These are phyloP conservation scores for Phragmites australis DNA, from an alignment of 176 grass and related monocot species.

Conservation along the genomic window DNA sequence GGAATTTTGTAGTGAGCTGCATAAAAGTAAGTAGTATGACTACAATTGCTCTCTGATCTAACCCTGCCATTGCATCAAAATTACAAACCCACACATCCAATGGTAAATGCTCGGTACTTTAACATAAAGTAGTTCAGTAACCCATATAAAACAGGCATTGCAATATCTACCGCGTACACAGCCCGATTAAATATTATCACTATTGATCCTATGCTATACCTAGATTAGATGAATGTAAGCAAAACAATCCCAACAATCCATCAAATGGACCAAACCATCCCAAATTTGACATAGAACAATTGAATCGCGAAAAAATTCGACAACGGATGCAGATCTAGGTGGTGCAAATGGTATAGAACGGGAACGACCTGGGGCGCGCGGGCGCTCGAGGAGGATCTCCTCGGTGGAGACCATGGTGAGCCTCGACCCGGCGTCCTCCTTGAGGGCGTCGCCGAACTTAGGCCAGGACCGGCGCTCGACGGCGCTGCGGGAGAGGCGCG, in stretches of 20 bases:
- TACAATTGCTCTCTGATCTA: background rate
- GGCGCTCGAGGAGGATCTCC: conserved; percentile 83
- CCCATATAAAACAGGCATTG: background rate
- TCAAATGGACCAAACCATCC: background rate
- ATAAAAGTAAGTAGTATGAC: background rate
- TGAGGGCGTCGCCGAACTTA: conserved; percentile 81
- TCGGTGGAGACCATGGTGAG: conserved; percentile 94
- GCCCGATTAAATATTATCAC: background rate
- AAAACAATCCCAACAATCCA: background rate
- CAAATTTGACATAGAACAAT: background rate
- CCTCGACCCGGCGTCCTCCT: conserved; percentile 59
- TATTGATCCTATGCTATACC: too few relatives aligned
- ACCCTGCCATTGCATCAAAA: background rate
- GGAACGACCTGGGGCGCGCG: conserved; percentile 65
- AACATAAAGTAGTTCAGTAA: background rate
- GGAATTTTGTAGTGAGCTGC: background rate
- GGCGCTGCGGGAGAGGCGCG: conserved; percentile 71
- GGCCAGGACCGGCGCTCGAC: conserved; percentile 74
- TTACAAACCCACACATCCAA: too few relatives aligned
- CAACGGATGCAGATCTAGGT: background rate
- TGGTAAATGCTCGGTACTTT: too few relatives aligned
- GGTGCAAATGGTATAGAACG: too few relatives aligned
- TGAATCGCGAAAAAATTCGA: background rate
- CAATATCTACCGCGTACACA: background rate
- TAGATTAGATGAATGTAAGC: background rate